A percentile compares a stretch with the other conserved stretches of the same genome.
phyloP scores from a whole-genome alignment of 176 grass and related monocot species.

The Puccinellia tenuiflora region DNA sequence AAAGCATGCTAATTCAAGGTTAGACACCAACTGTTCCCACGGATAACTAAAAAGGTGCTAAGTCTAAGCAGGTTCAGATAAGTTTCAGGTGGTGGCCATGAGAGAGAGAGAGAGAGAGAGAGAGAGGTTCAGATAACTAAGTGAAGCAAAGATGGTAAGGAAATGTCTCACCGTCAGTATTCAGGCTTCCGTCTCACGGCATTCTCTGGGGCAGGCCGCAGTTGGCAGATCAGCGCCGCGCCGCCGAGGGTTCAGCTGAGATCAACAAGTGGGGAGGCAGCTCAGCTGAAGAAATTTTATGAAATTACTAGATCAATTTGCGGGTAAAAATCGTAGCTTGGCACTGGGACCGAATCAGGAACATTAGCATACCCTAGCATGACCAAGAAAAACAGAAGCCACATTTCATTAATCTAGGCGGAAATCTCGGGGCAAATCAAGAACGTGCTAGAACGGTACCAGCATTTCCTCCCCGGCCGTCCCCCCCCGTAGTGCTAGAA shows the following conservation, averaged over 20 bases:
- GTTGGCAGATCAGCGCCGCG: neutral
- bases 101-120: neutral
- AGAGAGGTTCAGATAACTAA: neutral
- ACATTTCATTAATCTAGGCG: neutral
- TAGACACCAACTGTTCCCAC: neutral
- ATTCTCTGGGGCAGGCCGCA: neutral
- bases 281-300: neutral
- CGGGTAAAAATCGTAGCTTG: neutral
- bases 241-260: neutral
- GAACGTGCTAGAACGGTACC: neutral
- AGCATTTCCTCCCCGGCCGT: neutral
- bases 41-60: neutral
- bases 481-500: neutral
- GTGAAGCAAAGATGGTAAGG: neutral
- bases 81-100: neutral
- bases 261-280: neutral
- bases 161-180: neutral
- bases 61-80: neutral
- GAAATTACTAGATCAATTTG: neutral
- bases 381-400: neutral
- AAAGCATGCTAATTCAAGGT: neutral
- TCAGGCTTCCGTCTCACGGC: neutral
- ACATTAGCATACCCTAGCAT: neutral
- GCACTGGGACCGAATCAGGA: neutral
- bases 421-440: constrained; percentile 12